Evolutionary conservation across 2,329 filamentous ascomycete species (phyloP).

Genomic region (Talaromyces verruculosus): DNA sequence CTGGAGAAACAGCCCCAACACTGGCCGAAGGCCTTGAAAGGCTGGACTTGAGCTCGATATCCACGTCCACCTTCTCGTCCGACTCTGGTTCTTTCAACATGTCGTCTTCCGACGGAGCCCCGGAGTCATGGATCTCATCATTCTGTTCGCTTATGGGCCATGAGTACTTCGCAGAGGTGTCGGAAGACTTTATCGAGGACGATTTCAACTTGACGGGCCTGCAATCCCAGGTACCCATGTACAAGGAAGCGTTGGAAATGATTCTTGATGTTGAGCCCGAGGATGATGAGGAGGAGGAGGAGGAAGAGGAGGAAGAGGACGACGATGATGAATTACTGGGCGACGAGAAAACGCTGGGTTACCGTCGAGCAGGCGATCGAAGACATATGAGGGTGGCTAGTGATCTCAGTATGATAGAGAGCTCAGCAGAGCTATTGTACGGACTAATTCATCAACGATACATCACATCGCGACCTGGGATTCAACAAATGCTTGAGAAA

Average conservation of each 20-base stretch:
- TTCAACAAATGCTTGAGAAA: slow-evolving; percentile 99
- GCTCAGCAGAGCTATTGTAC: slow-evolving; percentile 96
- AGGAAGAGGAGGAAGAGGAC: slow-evolving; percentile 68
- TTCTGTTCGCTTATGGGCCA: slow-evolving; percentile 95
- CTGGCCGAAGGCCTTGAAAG: slow-evolving; percentile 51
- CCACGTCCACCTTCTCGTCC: slow-evolving; percentile 44
- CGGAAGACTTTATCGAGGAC: slow-evolving; percentile 99
- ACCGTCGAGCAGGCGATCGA: slow-evolving; percentile 60
- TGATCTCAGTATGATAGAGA: slow-evolving; percentile 93
- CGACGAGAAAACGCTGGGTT: slow-evolving; percentile 49
- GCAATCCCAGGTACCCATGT: slow-evolving; percentile 94
- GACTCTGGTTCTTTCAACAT: slow-evolving; percentile 44
- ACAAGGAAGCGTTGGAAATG: slow-evolving; percentile 99
- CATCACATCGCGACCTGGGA: slow-evolving; percentile 92
- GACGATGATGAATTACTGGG: slow-evolving; percentile 64
- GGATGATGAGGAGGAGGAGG: slow-evolving; percentile 69
- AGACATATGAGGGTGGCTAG: slow-evolving; percentile 84
- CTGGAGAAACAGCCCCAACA: slow-evolving; percentile 46
- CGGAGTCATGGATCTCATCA: slow-evolving; percentile 95
- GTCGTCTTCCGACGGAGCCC: slow-evolving; percentile 50
- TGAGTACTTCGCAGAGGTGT: slow-evolving; percentile 98
- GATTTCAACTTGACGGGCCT: slow-evolving; percentile 98
- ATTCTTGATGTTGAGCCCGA: slow-evolving; percentile 97
- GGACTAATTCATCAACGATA: slow-evolving; percentile 98
- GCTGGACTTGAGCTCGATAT: slow-evolving; percentile 49